Evolutionary conservation across 257 asterid species (phyloP), one percentile per base, ranked within the genome.

Genomic region (Henckelia pumila): DNA sequence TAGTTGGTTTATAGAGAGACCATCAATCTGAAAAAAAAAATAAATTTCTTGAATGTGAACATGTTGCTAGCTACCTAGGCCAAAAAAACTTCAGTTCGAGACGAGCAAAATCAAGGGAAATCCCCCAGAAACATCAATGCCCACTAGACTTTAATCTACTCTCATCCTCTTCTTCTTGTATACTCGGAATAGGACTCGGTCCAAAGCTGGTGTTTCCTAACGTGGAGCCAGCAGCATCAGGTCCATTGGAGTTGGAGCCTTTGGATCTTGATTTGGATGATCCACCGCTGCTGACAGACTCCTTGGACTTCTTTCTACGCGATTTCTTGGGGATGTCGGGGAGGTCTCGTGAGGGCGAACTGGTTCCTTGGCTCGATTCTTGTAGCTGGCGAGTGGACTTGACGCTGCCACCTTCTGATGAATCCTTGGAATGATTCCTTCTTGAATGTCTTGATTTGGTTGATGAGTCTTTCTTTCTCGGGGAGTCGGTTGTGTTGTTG

Each of bases 311-410:
- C 86, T 76, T 79, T 65, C 80, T 68, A 25, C 86, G 71, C 0
- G 86, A 63, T 56, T 75, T 81, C 55, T 84, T 78, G 0, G 81
- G 81, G 26, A 79, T 58, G 60, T 81, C 91, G 0, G 95, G 84
- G 16, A 72, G 29, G 59, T 40, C 70, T 76, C 72, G 71, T 9
- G 81, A 26, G 10, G 76, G 77, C 37, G 85, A 75, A 3, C 71
- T 76, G 10, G 76, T n/a, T 10, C 63, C 76, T 8, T 2, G 55
- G 63, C 59, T 30, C 16, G 63, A 49, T 6, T 81, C 95, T 30
- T 63, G 84, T 1, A 4, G 59, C 32, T 64, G 68, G 32, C 78
- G 68, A 44, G 14, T 65, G 25, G 78, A 26, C 64, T 64, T 82
- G 2, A 44, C 13, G 40, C 80, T 78, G 28, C 70, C 56, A 1